Base-by-base conservation (phyloP, 129 eudicot genomes). In the Flaveria brownii region DNA sequence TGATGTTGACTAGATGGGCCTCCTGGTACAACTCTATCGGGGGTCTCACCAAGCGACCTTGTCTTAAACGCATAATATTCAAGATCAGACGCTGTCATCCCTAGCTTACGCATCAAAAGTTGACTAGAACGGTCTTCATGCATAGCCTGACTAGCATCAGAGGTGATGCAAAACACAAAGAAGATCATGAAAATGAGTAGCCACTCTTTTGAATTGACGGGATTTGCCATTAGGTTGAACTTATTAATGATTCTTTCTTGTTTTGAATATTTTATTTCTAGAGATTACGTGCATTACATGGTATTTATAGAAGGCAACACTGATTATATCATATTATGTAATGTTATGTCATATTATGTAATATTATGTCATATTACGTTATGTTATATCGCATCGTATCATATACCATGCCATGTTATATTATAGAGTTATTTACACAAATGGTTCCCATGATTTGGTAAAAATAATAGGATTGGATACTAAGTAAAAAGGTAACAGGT, bases 21-120 rank as follows among this genome's bases (percentile, higher is more conserved):
- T 30, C 5, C 0, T 30, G 36, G 2, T 42, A 42, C 74, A 55
- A 80, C 63, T 56, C 79, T 80, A 22, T 18, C 63, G 10, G 63
- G 83, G 63, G 42, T 66, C 6, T 7, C 79, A 65, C 67, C 73
- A 54, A 73, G 75, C 10, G 75, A 80, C 68, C 79, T 73, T 73
- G 79, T 54, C 65, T 80, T 80, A 20, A 20, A 20, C 22, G 22
- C 0, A 28, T 80, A 80, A 18, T 80, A 73, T 66, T 73, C 83
- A 42, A 80, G 83, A 65, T 80, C 83, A 14, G 75, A 65, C 61
- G 52, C 62, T 66, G 65, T 80, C 55, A 73, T 16, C 52, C 83
- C 83, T 65, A 73, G 49, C 78, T 80, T 80, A 33, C 83, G 75
- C 57, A 80, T 4, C 47, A 80, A 18, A 46, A 80, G 83, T 73